A percentile compares a stretch with the other conserved stretches of the same genome.
These are phyloP conservation scores for Talaromyces wortmannii DNA, from an alignment of 495 filamentous ascomycete genomes.

Conservation along the genomic window DNA sequence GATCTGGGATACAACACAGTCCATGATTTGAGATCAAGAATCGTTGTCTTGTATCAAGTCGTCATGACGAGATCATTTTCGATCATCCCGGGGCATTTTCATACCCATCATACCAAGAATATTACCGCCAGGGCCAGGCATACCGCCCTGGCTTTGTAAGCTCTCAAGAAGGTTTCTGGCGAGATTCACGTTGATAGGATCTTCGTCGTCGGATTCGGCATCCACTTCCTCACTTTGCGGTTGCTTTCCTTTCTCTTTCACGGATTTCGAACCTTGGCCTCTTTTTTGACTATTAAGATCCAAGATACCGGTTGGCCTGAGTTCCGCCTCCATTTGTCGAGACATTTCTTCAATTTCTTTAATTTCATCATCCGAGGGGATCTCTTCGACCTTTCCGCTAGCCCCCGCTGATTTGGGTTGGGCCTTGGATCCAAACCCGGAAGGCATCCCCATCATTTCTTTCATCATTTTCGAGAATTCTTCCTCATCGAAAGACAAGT, in stretches of 20 bases:
- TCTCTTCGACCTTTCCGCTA: constrained; percentile 34
- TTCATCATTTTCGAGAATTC: constrained; percentile 84
- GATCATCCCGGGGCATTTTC: constrained; percentile 70
- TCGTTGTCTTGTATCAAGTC: no score
- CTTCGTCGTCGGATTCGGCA: constrained; percentile 35
- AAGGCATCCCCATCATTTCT: constrained; percentile 87
- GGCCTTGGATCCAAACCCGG: constrained; percentile 18
- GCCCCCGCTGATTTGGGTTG: constrained; percentile 14
- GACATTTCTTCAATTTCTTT: constrained; percentile 67
- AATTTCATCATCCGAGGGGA: constrained; percentile 50
- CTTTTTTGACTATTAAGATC: constrained; percentile 45
- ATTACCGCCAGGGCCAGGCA: constrained; percentile 80
- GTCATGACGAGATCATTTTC: constrained; percentile 2
- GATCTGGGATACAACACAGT: no score
- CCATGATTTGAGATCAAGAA: no score
- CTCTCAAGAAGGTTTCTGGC: constrained; percentile 88
- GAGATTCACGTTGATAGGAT: constrained; percentile 78
- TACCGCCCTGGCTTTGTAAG: constrained; percentile 80
- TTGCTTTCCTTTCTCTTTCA: constrained; percentile 19
- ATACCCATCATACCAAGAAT: constrained; percentile 80
- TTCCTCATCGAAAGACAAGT: constrained; percentile 74
- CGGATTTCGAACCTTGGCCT: constrained; percentile 1
- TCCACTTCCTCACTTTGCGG: constrained; percentile 16
- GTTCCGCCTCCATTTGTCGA: constrained; percentile 72
- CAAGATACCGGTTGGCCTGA: constrained; percentile 69